A percentile compares a stretch with the other conserved stretches of the same genome.
These are phyloP conservation scores for Scheffersomyces titani DNA, from an alignment of 1,139 yeast genomes.

Conservation along the genomic window DNA sequence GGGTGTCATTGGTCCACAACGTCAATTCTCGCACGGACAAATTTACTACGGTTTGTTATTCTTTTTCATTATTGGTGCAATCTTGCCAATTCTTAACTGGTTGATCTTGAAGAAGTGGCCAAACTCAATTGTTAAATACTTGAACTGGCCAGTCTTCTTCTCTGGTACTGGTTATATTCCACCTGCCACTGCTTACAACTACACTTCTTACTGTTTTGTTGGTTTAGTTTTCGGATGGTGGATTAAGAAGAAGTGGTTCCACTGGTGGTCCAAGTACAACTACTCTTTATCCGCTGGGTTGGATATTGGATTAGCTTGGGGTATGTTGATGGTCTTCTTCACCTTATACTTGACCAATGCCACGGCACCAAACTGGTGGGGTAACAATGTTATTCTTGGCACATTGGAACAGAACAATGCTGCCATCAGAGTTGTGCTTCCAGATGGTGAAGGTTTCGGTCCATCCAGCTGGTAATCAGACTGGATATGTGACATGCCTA, in stretches of 20 bases:
- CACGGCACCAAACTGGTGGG: constrained; percentile 59
- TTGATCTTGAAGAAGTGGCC: constrained; percentile 50
- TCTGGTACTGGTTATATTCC: constrained; percentile 51
- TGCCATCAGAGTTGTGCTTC: constrained; percentile 13
- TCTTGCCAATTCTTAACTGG: constrained; percentile 45
- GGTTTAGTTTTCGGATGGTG: constrained; percentile 34
- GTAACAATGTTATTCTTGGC: constrained; percentile 40
- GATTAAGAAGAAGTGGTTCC: constrained; percentile 43
- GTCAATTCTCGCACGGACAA: constrained; percentile 41
- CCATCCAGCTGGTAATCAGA: constrained; percentile 21
- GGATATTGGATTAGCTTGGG: constrained; percentile 57
- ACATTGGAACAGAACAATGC: constrained; percentile 15
- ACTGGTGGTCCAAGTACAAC: constrained; percentile 70
- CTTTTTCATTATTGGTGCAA: constrained; percentile 44
- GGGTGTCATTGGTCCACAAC: constrained; percentile 48
- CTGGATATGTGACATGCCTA: not conserved
- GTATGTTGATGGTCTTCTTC: constrained; percentile 50
- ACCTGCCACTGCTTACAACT: constrained; percentile 49
- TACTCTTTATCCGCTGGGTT: constrained; percentile 60
- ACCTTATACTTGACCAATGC: constrained; percentile 30
- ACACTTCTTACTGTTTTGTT: constrained; percentile 40
- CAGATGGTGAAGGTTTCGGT: constrained; percentile 19
- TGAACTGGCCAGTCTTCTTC: constrained; percentile 51
- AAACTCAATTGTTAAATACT: constrained; percentile 42
- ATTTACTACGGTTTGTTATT: constrained; percentile 39